Conservation (phyloP, 805 yeast species). For the Hanseniaspora pseudoguilliermondii region DNA sequence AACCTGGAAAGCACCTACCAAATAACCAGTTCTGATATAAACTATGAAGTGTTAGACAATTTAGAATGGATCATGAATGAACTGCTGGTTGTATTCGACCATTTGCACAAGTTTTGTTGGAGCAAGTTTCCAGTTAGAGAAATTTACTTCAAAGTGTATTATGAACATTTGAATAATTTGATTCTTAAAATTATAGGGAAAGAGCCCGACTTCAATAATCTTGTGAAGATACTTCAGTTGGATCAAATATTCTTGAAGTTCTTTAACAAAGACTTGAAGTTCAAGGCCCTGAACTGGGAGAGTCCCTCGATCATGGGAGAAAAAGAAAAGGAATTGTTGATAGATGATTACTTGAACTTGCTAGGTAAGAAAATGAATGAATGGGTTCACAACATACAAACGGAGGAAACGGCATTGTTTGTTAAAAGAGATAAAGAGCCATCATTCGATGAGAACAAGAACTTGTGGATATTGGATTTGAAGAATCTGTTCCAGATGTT, state of each 20-base stretch:
- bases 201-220: constrained; percentile 69
- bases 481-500: constrained; percentile 69
- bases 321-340: constrained; percentile 54
- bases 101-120: constrained; percentile 52
- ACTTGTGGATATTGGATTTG: constrained; percentile 60
- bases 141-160: constrained; percentile 53
- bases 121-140: constrained; percentile 58
- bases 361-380: constrained; percentile 64
- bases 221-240: constrained; percentile 62
- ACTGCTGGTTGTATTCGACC: constrained; percentile 48
- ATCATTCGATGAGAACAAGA: constrained; percentile 51
- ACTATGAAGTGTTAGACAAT: constrained; percentile 51
- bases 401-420: constrained; percentile 57
- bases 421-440: constrained; percentile 59
- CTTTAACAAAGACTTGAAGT: constrained; percentile 38
- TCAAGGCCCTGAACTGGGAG: constrained; percentile 32
- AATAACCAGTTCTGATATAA: constrained; percentile 13
- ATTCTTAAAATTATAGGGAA: constrained; percentile 47
- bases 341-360: constrained; percentile 66
- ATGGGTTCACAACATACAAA: constrained; percentile 64
- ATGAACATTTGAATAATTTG: constrained; percentile 48
- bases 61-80: constrained; percentile 79
- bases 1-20: constrained; percentile 4
- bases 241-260: constrained; percentile 54
- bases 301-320: constrained; percentile 52